A percentile compares a stretch with the other conserved stretches of the same genome.
Evolutionary conservation across 768 basidiomycete genomes (phyloP).

Genomic region (Lactifluus volemus): DNA sequence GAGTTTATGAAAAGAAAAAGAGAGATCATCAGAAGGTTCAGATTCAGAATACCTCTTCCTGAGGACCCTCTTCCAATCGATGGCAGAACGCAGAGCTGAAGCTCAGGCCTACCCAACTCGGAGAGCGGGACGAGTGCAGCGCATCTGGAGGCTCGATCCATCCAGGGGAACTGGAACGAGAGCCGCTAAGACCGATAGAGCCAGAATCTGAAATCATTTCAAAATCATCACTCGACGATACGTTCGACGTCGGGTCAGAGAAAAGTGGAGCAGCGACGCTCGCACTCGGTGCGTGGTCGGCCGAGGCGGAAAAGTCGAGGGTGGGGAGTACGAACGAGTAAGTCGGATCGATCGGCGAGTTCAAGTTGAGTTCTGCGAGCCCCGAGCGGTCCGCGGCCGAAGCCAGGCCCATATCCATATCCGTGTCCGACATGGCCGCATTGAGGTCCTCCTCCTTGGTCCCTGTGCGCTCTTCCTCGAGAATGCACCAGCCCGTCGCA

Average conservation of each 20-base stretch:
- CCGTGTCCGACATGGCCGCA: conserved; percentile 22
- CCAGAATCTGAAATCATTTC: conserved; percentile 3
- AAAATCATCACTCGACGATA: conserved; percentile 1
- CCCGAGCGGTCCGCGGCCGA: not conserved
- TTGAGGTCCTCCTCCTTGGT: not conserved
- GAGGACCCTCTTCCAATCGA: conserved; percentile 21
- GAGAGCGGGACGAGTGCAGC: conserved; percentile 1
- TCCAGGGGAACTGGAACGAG: conserved; percentile 12
- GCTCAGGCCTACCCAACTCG: conserved; percentile 27
- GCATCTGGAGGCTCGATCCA: conserved; percentile 15
- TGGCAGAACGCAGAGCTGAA: conserved; percentile 35
- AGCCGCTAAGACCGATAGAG: conserved; percentile 5
- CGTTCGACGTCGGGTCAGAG: conserved; percentile 1
- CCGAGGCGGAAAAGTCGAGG: conserved; percentile 54
- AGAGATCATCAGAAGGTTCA: not conserved
- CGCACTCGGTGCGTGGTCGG: conserved; percentile 11
- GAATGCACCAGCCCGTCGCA: conserved; percentile 64
- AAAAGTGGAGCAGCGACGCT: conserved; percentile 2
- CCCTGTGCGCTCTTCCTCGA: conserved; percentile 45
- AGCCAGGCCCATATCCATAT: not conserved
- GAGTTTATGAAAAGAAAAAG: not conserved
- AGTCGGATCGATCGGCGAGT: conserved; percentile 41
- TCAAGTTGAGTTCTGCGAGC: conserved; percentile 7
- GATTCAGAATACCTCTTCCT: conserved; percentile 21
- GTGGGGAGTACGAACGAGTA: conserved; percentile 70